These are phyloP conservation scores for Piloderma croceum DNA, from an alignment of 768 basidiomycete genomes.

Conservation along the genomic window DNA sequence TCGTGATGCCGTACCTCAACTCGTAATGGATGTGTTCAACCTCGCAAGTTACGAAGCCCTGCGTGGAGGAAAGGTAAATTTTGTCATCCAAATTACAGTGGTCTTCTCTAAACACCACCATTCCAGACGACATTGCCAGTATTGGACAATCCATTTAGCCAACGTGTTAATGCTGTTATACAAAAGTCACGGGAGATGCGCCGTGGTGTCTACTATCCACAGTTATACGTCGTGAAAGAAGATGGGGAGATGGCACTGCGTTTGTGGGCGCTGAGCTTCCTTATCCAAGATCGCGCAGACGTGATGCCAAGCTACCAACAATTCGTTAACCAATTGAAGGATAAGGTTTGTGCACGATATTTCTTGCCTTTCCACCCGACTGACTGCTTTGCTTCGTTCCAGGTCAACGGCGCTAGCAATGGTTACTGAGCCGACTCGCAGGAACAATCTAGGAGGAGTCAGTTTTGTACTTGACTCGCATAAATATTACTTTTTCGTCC, in stretches of 20 bases:
- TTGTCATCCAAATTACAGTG: conserved; percentile 2
- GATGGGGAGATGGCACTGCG: conserved; percentile 94
- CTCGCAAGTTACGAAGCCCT: conserved; percentile 83
- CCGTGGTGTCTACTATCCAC: conserved; percentile 86
- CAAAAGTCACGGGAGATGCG: conserved; percentile 95
- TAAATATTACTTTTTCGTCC: too few relatives aligned
- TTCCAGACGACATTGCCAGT: conserved; percentile 77
- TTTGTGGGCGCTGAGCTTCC: conserved; percentile 89
- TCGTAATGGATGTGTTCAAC: conserved; percentile 91
- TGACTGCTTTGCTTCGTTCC: not conserved
- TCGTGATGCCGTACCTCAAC: conserved; percentile 95
- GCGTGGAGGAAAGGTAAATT: conserved; percentile 82
- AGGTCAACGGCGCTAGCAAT: conserved; percentile 29
- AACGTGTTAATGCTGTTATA: conserved; percentile 88
- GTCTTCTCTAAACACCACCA: conserved; percentile 1
- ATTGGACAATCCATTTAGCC: conserved; percentile 92
- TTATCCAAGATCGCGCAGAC: conserved; percentile 95
- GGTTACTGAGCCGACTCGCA: too few relatives aligned
- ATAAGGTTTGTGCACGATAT: conserved; percentile 54
- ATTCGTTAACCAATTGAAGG: conserved; percentile 84
- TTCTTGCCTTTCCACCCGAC: not conserved
- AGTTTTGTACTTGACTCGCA: too few relatives aligned
- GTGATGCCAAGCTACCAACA: conserved; percentile 94
- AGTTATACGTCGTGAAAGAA: conserved; percentile 95
- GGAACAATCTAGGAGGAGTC: too few relatives aligned